phyloP scores from a whole-genome alignment of 257 asterid species.

The Jasminum sambac region DNA sequence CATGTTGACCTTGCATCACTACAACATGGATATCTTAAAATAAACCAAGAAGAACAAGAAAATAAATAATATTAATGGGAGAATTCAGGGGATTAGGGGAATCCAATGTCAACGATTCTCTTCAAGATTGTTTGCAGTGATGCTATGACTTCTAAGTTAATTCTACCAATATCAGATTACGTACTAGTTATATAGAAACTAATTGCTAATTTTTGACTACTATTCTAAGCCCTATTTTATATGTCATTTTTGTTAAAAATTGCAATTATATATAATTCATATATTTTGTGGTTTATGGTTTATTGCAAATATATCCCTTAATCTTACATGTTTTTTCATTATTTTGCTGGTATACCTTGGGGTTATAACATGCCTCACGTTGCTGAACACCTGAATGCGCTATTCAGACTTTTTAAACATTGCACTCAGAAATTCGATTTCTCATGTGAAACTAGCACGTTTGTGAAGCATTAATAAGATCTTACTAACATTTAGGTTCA shows the following conservation, averaged over 20 bases:
- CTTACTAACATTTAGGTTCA: no score
- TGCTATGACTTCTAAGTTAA: neutral
- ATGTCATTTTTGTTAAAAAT: no score
- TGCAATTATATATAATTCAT: no score
- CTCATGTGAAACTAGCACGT: no score
- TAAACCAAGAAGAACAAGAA: neutral
- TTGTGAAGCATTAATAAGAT: no score
- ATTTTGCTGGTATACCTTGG: neutral
- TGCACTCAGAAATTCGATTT: neutral
- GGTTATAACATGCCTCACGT: neutral
- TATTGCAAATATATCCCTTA: no score
- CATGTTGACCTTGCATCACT: neutral
- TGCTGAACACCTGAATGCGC: neutral
- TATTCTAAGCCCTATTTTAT: neutral
- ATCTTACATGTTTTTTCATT: neutral
- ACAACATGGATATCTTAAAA: neutral
- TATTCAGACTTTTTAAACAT: neutral
- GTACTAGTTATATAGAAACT: neutral
- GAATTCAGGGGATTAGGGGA: neutral
- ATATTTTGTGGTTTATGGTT: neutral
- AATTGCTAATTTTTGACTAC: neutral
- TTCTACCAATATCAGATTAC: neutral
- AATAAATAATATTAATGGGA: no score
- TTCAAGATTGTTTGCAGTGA: neutral
- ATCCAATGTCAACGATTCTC: neutral